Base-by-base conservation (phyloP, 2,329 filamentous ascomycete genomes). In the Pseudogymnoascus sp. region DNA sequence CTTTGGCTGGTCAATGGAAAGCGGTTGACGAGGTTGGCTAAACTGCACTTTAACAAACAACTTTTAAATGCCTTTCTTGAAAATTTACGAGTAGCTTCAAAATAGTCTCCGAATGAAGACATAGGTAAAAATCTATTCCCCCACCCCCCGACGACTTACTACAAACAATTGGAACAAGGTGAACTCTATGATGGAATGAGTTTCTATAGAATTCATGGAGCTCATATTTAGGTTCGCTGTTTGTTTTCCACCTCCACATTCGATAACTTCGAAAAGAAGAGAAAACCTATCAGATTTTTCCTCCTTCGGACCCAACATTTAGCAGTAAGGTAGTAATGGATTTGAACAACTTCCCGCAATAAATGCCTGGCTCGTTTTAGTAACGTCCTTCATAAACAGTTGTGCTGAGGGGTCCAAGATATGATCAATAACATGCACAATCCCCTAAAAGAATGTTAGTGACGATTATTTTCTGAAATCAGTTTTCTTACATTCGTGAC, bases 261-360 rank as follows among this genome's bases (percentile, higher is more conserved):
- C 1, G 40, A 12, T 11, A 21, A 21, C 14, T 21, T 14, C 11
- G 11, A 44, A 10, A 23, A 12, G 11, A 42, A 18, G 16, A 12
- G 4, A 44, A 44, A 6, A 21, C 18, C 16, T 44, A 3, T 4
- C 4, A 44, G 7, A 10, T 31, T 31, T 38, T 40, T 7, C 0
- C 2, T 10, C 18, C 40, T 16, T 21, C 10, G 4, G 40, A 2
- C 12, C 61, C 12, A 59, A 14, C 28, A 25, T 21, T 16, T 63
- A 75, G 38, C 68, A 72, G 18, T 70, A 72, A 11, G 69, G 67
- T 36, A 72, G 53, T 5, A 63, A 64, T 1, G 67, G 69, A 25
- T 71, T 69, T 18, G 69, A 72, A 59, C 68, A 72, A 62, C 71
- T 71, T 5, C 69, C 69, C 16, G 69, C 64, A 60, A 71, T 71